Conservation (phyloP, 257 asterid genomes). For the Nicotiana otophora region DNA sequence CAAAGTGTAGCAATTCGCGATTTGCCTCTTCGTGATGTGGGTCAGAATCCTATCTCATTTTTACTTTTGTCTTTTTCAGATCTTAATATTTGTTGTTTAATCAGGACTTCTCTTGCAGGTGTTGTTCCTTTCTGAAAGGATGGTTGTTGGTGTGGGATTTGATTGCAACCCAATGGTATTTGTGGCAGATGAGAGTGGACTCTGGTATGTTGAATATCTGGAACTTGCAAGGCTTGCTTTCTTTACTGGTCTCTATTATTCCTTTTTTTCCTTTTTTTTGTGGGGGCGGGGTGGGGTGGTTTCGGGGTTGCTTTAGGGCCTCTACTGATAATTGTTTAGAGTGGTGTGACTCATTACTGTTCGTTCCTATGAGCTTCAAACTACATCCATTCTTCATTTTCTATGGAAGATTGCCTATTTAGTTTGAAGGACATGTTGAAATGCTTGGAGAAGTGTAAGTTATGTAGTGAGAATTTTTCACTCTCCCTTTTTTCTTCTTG, state of each 20-base stretch:
- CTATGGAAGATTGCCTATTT: not conserved
- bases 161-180: conserved; percentile 96
- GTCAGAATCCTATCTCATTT: conserved; percentile 82
- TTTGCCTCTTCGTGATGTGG: conserved; percentile 99
- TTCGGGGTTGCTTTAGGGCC: not conserved
- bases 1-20: conserved; percentile 92
- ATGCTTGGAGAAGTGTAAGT: not conserved
- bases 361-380: not conserved
- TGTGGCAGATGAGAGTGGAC: conserved; percentile 74
- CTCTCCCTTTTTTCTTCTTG: not conserved
- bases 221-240: conserved; percentile 8
- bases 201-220: conserved; percentile 57
- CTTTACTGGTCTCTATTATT: not conserved
- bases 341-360: not conserved
- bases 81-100: conserved; percentile 20
- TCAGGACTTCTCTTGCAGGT: conserved; percentile 44
- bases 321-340: not conserved
- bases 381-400: not conserved
- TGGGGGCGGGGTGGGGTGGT: not conserved
- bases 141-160: conserved; percentile 92
- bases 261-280: not conserved
- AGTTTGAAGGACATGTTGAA: not conserved
- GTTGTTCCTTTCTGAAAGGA: conserved; percentile 78
- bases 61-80: conserved; percentile 8
- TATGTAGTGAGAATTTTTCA: not conserved